phyloP scores from a whole-genome alignment of 2,329 filamentous ascomycete genomes.

The Aspergillus costaricaensis region DNA sequence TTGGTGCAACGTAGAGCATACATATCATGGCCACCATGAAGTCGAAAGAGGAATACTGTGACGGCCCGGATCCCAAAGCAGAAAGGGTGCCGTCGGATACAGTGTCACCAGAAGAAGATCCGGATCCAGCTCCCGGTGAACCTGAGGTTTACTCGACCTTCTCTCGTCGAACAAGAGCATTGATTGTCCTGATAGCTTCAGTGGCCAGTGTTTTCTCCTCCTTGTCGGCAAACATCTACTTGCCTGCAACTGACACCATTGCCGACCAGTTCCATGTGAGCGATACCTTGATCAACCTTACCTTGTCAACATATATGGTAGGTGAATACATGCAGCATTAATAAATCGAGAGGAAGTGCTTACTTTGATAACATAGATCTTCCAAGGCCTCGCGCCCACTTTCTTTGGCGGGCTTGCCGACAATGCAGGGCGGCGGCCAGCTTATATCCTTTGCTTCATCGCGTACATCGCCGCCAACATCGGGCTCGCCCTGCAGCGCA shows the following conservation, averaged over 20 bases:
- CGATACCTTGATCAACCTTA: conserved; percentile 48
- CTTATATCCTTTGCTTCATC: conserved; percentile 55
- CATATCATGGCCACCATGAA: background rate
- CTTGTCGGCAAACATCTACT: conserved; percentile 48
- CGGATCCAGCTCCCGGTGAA: background rate
- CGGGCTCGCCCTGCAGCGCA: conserved; percentile 42
- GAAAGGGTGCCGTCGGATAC: background rate
- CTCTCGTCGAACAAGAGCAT: background rate
- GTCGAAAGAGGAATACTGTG: background rate
- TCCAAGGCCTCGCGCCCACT: conserved; percentile 57
- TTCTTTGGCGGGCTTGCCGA: conserved; percentile 55
- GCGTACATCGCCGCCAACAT: conserved; percentile 47
- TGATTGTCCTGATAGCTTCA: conserved; percentile 28
- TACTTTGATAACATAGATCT: conserved; percentile 50
- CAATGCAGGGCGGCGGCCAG: conserved; percentile 52
- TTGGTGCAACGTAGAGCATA: too few relatives aligned
- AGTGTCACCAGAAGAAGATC: too few relatives aligned
- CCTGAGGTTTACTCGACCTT: background rate
- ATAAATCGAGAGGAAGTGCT: too few relatives aligned
- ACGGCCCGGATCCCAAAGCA: background rate
- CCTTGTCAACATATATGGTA: conserved; percentile 69
- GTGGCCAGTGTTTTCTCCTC: conserved; percentile 45
- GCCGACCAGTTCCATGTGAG: conserved; percentile 32
- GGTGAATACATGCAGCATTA: conserved; percentile 46
- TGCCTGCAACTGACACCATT: conserved; percentile 41